phyloP scores from a whole-genome alignment of 2,329 filamentous ascomycete species.

The Diaporthe helianthi region DNA sequence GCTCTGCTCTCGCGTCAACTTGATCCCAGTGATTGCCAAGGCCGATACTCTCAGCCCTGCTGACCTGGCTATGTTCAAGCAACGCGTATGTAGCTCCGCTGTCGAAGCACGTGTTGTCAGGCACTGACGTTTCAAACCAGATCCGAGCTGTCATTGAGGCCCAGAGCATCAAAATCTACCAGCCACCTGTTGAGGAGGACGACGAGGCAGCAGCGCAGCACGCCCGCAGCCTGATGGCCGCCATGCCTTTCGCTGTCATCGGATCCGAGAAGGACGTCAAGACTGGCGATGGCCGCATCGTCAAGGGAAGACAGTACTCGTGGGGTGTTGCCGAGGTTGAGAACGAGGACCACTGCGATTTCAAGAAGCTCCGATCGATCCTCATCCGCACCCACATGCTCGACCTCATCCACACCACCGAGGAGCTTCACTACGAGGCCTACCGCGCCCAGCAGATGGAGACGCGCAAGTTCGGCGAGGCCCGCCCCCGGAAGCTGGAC shows the following conservation, averaged over 20 bases:
- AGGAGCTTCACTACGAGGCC: conserved; percentile 98
- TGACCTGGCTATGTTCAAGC: conserved; percentile 93
- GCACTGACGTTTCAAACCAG: conserved; percentile 55
- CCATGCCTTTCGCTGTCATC: conserved; percentile 99
- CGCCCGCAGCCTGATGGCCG: conserved; percentile 90
- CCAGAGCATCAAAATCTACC: conserved; percentile 99
- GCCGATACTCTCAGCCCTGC: conserved; percentile 94
- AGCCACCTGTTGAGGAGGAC: conserved; percentile 96
- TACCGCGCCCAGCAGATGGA: conserved; percentile 99
- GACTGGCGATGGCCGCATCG: conserved; percentile 92
- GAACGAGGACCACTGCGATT: conserved; percentile 99
- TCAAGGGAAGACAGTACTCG: conserved; percentile 98
- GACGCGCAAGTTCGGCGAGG: conserved; percentile 98
- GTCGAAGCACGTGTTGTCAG: not conserved
- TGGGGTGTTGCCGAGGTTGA: conserved; percentile 99
- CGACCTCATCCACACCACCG: conserved; percentile 98
- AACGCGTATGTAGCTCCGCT: conserved; percentile 67
- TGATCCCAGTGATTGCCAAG: conserved; percentile 98
- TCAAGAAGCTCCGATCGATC: conserved; percentile 99
- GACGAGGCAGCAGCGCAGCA: conserved; percentile 96
- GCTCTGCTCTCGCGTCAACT: conserved; percentile 94
- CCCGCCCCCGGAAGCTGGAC: conserved; percentile 94
- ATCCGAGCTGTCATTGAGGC: conserved; percentile 95
- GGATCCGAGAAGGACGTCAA: conserved; percentile 99
- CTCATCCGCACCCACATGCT: conserved; percentile 99